Evolutionary conservation across 768 basidiomycete species (phyloP), one percentile per base, ranked within the genome.

Genomic region (Lepiota venenata): DNA sequence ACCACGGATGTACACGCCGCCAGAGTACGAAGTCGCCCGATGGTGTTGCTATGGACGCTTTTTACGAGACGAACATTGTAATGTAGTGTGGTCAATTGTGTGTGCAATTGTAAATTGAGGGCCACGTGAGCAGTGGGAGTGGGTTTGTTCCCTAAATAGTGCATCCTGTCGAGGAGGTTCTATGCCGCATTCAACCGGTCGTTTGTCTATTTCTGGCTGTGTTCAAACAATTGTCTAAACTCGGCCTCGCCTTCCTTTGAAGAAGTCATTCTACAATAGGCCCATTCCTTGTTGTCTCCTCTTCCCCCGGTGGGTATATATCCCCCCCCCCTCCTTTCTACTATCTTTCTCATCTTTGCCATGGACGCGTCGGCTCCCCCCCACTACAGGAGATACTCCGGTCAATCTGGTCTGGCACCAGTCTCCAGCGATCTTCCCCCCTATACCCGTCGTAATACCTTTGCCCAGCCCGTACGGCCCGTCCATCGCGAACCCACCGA

Each of bases 281-380:
- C 29, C 22, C 25, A 56, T 65, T 57, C 62, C 58, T 73, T 71
- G 68, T 73, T 57, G 60, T 57, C 63, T 55, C 50, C 36, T 43
- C 25, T 39, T 29, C n/a, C 52, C 16, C 44, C 27, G 16, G 36
- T 45, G 42, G 25, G 52, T 63, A 56, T 50, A 52, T 55, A 50
- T 35, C 50, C n/a, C 25, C 42, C 52, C 47, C n/a, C 14, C 47
- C 38, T 39, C 15, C 29, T 47, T 43, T 47, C 48, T 48, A 41
- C 41, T 45, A n/a, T n/a, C 47, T 55, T 60, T 58, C 47, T 59
- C 56, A 60, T 57, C 60, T 56, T n/a, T 50, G 63, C 58, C 56
- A 77, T 77, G 76, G 76, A 77, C 73, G 70, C 70, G 52, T 68
- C 67, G 67, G 73, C 77, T 65, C 77, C 77, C 50, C 77, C 79